Conservation (phyloP, 2,329 filamentous ascomycete genomes). For the Ambrosiella xylebori region DNA sequence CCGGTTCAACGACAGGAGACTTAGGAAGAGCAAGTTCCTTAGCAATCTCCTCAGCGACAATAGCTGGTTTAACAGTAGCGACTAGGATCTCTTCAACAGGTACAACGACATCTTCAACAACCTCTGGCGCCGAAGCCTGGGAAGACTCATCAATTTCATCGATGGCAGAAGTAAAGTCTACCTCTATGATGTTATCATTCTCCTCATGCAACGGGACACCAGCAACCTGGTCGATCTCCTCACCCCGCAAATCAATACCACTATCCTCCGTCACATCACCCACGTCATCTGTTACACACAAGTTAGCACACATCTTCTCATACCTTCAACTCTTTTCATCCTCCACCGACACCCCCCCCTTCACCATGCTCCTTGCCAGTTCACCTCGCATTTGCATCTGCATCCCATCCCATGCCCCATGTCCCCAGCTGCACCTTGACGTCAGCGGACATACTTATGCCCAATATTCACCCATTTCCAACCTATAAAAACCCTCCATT, state of each 20-base stretch:
- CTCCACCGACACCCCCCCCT: background rate
- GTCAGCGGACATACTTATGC: conserved; percentile 1
- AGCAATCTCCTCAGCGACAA: no score
- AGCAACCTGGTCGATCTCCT: background rate
- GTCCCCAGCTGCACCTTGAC: conserved; percentile 3
- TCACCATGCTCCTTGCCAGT: background rate
- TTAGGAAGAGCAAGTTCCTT: no score
- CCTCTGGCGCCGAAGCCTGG: background rate
- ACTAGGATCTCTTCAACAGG: no score
- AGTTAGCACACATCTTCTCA: background rate
- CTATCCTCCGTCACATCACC: background rate
- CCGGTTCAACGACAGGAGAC: no score
- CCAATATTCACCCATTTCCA: background rate
- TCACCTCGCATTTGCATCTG: conserved; percentile 2
- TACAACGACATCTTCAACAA: no score
- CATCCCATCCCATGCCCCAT: background rate
- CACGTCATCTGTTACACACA: background rate
- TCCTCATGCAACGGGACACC: background rate
- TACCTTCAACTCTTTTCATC: background rate
- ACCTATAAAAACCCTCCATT: background rate
- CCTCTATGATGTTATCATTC: background rate
- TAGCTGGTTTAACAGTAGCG: no score
- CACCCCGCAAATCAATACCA: background rate
- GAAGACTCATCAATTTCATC: background rate
- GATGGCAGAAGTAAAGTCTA: background rate